Percentiles rank a stretch among this genome's conserved stretches.
These are phyloP conservation scores for Leccinum subrobustum DNA, from an alignment of 1,284 basidiomycete species.

Conservation along the genomic window DNA sequence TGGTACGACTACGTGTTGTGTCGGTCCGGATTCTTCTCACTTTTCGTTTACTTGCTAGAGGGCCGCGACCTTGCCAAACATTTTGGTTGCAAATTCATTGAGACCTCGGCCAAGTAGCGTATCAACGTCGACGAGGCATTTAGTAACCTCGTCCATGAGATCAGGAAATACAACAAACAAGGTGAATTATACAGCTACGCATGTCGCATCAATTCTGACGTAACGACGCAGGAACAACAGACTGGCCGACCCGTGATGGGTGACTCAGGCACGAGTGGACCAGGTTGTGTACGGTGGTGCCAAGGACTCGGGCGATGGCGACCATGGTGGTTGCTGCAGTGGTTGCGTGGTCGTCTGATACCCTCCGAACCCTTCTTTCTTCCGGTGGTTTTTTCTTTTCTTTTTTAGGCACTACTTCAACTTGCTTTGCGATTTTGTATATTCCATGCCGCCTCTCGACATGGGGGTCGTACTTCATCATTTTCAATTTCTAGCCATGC, in stretches of 20 bases:
- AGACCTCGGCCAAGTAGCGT: slow-evolving; percentile 97
- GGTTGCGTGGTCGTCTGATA: slow-evolving; percentile 56
- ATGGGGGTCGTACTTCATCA: slow-evolving; percentile 2
- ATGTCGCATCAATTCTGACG: slow-evolving; percentile 5
- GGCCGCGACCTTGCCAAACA: slow-evolving; percentile 96
- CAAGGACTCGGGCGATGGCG: slow-evolving; percentile 37
- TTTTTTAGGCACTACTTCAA: slow-evolving; percentile 3
- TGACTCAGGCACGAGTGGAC: slow-evolving; percentile 30
- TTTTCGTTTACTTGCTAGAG: slow-evolving; percentile 54
- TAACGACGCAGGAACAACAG: slow-evolving; percentile 42
- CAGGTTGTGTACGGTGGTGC: slow-evolving; percentile 33
- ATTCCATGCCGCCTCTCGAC: slow-evolving; percentile 6
- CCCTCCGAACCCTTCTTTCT: slow-evolving; percentile 7
- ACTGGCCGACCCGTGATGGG: slow-evolving; percentile 39
- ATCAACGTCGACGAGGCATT: slow-evolving; percentile 99
- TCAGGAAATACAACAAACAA: slow-evolving; percentile 97
- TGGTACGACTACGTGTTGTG: slow-evolving; percentile 50
- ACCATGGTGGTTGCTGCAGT: slow-evolving; percentile 54
- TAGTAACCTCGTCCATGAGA: slow-evolving; percentile 93
- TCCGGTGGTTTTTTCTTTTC: neutral
- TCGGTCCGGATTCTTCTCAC: neutral
- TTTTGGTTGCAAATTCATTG: slow-evolving; percentile 96
- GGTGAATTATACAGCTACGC: slow-evolving; percentile 35
- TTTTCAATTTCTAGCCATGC: slow-evolving; percentile 3
- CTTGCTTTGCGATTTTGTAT: slow-evolving; percentile 20